A percentile compares a stretch with the other conserved stretches of the same genome.
Evolutionary conservation across 1,284 basidiomycete species (phyloP).

Genomic region (Laetiporus sulphureus): DNA sequence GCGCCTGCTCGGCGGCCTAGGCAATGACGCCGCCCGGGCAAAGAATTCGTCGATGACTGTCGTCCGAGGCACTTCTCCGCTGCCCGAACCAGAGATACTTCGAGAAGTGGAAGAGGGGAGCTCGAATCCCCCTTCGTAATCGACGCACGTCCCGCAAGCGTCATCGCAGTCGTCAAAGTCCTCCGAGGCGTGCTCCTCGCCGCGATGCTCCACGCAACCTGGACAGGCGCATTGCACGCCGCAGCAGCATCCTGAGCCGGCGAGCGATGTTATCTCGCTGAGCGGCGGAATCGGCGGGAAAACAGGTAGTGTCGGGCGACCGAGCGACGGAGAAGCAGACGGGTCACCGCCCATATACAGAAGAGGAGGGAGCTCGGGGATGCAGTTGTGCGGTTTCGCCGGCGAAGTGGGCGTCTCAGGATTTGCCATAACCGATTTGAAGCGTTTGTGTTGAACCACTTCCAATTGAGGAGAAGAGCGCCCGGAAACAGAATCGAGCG

Average conservation of each 20-base stretch:
- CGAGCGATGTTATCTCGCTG: constrained; percentile 45
- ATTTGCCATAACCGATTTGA: constrained; percentile 6
- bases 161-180: constrained; percentile 47
- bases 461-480: background rate
- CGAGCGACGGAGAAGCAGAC: background rate
- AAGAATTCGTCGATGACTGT: constrained; percentile 57
- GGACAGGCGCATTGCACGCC: constrained; percentile 66
- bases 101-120: constrained; percentile 27
- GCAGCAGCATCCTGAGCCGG: constrained; percentile 64
- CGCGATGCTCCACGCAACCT: constrained; percentile 64
- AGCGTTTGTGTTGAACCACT: constrained; percentile 3
- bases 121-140: constrained; percentile 38
- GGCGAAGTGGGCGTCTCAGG: too few species aligned
- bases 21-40: constrained; percentile 50
- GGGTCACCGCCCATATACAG: constrained; percentile 14
- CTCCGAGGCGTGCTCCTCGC: constrained; percentile 35
- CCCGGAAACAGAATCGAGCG: background rate
- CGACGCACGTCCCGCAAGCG: constrained; percentile 61
- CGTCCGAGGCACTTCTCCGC: constrained; percentile 1
- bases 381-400: too few species aligned
- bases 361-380: constrained; percentile 41
- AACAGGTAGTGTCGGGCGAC: constrained; percentile 27
- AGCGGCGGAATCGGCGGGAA: constrained; percentile 56
- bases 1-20: constrained; percentile 42
- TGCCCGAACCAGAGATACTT: background rate